phyloP scores from a whole-genome alignment of 345 rosid genomes.

The Arabidopsis suecica region DNA sequence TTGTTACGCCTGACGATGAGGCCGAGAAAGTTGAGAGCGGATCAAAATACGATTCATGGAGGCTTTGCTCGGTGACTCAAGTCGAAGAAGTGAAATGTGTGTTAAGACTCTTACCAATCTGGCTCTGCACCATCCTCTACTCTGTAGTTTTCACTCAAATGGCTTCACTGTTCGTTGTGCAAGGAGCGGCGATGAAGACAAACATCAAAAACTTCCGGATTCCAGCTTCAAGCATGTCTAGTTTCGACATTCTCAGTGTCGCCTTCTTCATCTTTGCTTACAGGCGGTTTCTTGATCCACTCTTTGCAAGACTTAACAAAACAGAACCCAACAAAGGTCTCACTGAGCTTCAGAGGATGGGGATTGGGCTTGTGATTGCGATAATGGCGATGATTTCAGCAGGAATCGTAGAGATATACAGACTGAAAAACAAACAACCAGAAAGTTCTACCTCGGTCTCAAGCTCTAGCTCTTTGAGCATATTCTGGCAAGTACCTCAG shows the following conservation, averaged over 20 bases:
- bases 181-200: conserved; percentile 89
- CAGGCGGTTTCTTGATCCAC: conserved; percentile 71
- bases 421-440: conserved; percentile 54
- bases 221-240: conserved; percentile 97
- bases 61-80: conserved; percentile 80
- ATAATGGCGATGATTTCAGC: conserved; percentile 83
- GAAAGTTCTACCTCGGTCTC: conserved; percentile 52
- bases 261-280: conserved; percentile 77
- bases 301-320: conserved; percentile 55
- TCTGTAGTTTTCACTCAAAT: conserved; percentile 97
- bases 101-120: conserved; percentile 81
- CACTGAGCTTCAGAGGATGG: conserved; percentile 93
- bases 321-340: conserved; percentile 62
- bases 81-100: conserved; percentile 98
- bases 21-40: conserved; percentile 43
- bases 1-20: conserved; percentile 60
- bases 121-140: conserved; percentile 97
- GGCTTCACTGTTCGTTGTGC: conserved; percentile 99
- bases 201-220: conserved; percentile 59
- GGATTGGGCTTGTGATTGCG: conserved; percentile 79
- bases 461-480: conserved; percentile 74
- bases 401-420: conserved; percentile 69
- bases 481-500: conserved; percentile 97
- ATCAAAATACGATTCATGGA: conserved; percentile 60
- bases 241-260: conserved; percentile 91